These are phyloP conservation scores for Microbotryum silenes-acaulis DNA, from an alignment of 1,284 basidiomycete genomes.

Conservation along the genomic window DNA sequence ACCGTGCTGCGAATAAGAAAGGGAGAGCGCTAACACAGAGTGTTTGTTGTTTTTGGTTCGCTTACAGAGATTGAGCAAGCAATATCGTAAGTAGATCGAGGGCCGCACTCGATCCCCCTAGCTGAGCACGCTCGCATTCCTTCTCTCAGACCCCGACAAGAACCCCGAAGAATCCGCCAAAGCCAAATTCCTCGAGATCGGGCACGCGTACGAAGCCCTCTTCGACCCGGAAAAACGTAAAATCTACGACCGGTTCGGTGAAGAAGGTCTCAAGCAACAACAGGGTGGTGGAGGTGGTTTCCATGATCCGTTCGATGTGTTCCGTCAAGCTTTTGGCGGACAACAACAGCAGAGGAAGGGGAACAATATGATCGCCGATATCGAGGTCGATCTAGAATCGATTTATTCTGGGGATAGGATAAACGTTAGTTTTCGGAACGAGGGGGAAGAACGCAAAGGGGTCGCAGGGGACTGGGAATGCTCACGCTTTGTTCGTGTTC, in stretches of 20 bases:
- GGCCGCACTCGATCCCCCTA: no score
- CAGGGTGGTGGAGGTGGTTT: slow-evolving; percentile 58
- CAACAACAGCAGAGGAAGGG: slow-evolving; percentile 67
- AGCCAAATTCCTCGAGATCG: slow-evolving; percentile 44
- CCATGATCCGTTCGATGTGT: slow-evolving; percentile 84
- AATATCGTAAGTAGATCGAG: slow-evolving; percentile 52
- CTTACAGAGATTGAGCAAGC: slow-evolving; percentile 65
- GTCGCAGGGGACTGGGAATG: slow-evolving; percentile 6
- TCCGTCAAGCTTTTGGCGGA: slow-evolving; percentile 80
- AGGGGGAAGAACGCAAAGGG: neutral
- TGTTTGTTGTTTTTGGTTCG: neutral
- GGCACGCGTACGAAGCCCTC: slow-evolving; percentile 70
- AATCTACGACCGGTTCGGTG: slow-evolving; percentile 86
- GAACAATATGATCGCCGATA: slow-evolving; percentile 72
- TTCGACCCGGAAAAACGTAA: slow-evolving; percentile 79
- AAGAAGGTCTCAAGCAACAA: slow-evolving; percentile 55
- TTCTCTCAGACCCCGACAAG: slow-evolving; percentile 61
- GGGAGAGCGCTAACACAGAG: slow-evolving; percentile 10
- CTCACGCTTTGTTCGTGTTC: neutral
- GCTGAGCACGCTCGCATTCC: neutral
- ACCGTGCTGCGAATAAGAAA: neutral
- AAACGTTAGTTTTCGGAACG: slow-evolving; percentile 52
- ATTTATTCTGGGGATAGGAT: slow-evolving; percentile 77
- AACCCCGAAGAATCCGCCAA: slow-evolving; percentile 56
- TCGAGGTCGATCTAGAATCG: slow-evolving; percentile 76